These are phyloP conservation scores for Stenocarpella maydis DNA, from an alignment of 2,329 filamentous ascomycete species.

Conservation along the genomic window DNA sequence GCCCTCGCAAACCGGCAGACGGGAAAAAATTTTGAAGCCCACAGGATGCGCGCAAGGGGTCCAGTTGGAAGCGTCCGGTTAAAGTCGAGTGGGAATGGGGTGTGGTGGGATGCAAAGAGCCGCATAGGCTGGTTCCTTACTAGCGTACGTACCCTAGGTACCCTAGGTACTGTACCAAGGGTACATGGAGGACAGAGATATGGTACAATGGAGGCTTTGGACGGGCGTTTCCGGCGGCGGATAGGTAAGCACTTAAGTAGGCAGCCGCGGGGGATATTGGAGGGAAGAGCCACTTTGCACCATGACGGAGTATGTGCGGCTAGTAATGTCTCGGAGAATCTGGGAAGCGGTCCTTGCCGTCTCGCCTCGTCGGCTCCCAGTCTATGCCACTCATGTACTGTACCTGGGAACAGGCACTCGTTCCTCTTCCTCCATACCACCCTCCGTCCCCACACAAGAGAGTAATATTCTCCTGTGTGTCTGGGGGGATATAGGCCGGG, in stretches of 20 bases:
- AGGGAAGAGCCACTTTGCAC: neutral
- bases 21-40: slow-evolving; percentile 10
- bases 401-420: neutral
- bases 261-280: neutral
- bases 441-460: neutral
- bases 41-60: neutral
- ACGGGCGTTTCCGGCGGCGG: slow-evolving; percentile 19
- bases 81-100: slow-evolving; percentile 10
- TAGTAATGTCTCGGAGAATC: slow-evolving; percentile 20
- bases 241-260: too few species aligned
- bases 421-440: neutral
- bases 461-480: neutral
- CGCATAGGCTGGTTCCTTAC: neutral
- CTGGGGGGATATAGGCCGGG: neutral
- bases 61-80: slow-evolving; percentile 17
- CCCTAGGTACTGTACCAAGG: too few species aligned
- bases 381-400: neutral
- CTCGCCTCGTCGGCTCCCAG: neutral
- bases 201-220: too few species aligned
- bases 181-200: too few species aligned
- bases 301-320: neutral
- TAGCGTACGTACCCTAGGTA: neutral
- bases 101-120: slow-evolving; percentile 24
- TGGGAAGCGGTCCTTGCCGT: neutral
- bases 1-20: slow-evolving; percentile 7